Evolutionary conservation across 1,284 basidiomycete species (phyloP).

Genomic region (Naganishia cerealis): DNA sequence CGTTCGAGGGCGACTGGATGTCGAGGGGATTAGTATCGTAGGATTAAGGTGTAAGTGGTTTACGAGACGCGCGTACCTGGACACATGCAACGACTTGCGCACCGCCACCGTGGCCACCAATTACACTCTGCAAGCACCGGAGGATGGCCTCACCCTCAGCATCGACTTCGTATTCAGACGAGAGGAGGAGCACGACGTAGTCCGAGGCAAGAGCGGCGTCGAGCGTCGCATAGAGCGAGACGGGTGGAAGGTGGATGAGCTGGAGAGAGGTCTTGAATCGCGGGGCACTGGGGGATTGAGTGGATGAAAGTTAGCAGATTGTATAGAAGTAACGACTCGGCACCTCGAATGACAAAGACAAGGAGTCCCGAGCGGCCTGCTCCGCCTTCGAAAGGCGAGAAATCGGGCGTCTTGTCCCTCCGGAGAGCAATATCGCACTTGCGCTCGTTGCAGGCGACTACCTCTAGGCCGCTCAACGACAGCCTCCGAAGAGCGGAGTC

Average conservation of each 20-base stretch:
- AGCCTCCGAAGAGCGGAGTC: neutral
- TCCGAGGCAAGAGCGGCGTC: slow-evolving; percentile 87
- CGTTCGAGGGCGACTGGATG: slow-evolving; percentile 44
- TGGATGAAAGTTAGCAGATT: slow-evolving; percentile 31
- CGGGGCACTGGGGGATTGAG: slow-evolving; percentile 62
- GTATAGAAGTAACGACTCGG: slow-evolving; percentile 38
- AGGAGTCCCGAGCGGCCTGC: neutral
- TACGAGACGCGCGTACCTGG: slow-evolving; percentile 47
- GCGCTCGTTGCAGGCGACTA: slow-evolving; percentile 1
- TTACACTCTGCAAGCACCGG: slow-evolving; percentile 78
- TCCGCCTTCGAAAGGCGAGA: neutral
- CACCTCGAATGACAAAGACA: neutral
- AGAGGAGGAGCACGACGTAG: slow-evolving; percentile 83
- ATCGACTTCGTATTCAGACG: slow-evolving; percentile 77
- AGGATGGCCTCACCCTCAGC: slow-evolving; percentile 84
- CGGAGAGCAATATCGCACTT: neutral
- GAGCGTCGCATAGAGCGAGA: slow-evolving; percentile 72
- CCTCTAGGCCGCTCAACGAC: neutral
- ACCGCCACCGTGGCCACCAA: slow-evolving; percentile 55
- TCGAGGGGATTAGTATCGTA: neutral
- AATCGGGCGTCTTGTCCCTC: neutral
- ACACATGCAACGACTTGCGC: slow-evolving; percentile 64
- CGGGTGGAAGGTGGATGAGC: slow-evolving; percentile 73
- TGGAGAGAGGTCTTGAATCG: slow-evolving; percentile 87
- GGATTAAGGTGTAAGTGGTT: neutral